These are phyloP conservation scores for Aspergillus carlsbadensis DNA, from an alignment of 495 filamentous ascomycete species.

Conservation along the genomic window DNA sequence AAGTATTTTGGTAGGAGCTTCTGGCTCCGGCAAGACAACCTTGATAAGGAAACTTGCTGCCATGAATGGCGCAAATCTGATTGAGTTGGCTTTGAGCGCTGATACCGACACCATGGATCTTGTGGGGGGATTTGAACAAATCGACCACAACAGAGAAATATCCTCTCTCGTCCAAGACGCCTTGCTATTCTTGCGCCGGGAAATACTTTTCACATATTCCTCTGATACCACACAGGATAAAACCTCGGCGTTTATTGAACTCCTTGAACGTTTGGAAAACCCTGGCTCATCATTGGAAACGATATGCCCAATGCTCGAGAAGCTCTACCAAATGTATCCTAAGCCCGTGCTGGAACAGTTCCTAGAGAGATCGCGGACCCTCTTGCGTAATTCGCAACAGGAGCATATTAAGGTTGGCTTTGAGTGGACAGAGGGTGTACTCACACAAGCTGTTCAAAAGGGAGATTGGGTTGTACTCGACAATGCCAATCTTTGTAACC, in stretches of 20 bases:
- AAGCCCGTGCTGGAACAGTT: constrained; percentile 34
- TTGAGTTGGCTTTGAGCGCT: constrained; percentile 80
- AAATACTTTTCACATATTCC: constrained; percentile 51
- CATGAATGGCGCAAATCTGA: constrained; percentile 65
- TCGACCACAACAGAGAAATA: constrained; percentile 70
- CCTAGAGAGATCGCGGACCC: constrained; percentile 30
- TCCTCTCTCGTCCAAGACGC: constrained; percentile 56
- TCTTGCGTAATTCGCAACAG: constrained; percentile 43
- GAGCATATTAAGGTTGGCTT: constrained; percentile 71
- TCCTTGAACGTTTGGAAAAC: constrained; percentile 35
- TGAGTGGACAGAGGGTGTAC: constrained; percentile 92
- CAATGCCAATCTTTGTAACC: constrained; percentile 93
- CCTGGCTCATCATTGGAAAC: constrained; percentile 34
- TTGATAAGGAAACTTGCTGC: constrained; percentile 78
- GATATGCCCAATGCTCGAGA: constrained; percentile 34
- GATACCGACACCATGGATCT: constrained; percentile 97
- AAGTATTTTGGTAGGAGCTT: constrained; percentile 80
- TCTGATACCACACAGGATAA: constrained; percentile 36
- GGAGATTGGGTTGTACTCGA: constrained; percentile 94
- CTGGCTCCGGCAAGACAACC: constrained; percentile 83
- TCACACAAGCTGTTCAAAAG: constrained; percentile 80
- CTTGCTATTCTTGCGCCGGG: constrained; percentile 49
- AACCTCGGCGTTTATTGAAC: constrained; percentile 31
- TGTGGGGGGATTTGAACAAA: constrained; percentile 94
- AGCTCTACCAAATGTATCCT: constrained; percentile 29